Conservation (phyloP, 1,139 yeast genomes). For the Diutina rugosa region DNA sequence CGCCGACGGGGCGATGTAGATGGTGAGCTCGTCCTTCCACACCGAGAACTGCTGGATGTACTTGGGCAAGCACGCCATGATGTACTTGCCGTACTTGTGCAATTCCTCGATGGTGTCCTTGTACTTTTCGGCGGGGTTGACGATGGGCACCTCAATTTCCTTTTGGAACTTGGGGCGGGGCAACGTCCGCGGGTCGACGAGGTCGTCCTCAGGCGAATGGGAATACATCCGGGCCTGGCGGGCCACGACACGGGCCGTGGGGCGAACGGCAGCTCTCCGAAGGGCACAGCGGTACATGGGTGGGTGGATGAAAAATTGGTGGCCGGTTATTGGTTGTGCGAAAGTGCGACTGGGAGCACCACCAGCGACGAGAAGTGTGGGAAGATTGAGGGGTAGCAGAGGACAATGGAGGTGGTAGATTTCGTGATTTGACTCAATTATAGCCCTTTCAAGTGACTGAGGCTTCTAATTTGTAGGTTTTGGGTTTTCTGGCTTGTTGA, state of each 20-base stretch:
- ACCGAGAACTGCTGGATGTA: slow-evolving; percentile 75
- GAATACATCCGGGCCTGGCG: neutral
- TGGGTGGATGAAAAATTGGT: slow-evolving; percentile 1
- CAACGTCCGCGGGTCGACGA: slow-evolving; percentile 18
- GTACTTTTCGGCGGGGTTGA: slow-evolving; percentile 71
- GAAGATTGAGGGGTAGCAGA: neutral
- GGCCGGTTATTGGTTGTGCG: slow-evolving; percentile 1
- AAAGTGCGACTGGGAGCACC: neutral
- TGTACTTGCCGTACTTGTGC: slow-evolving; percentile 72
- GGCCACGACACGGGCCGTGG: neutral
- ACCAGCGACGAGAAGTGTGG: neutral
- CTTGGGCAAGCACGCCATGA: slow-evolving; percentile 72
- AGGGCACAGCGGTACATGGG: slow-evolving; percentile 1
- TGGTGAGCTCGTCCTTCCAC: slow-evolving; percentile 80
- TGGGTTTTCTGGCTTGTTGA: too few relatives aligned
- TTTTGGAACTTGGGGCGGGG: slow-evolving; percentile 26
- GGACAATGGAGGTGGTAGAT: neutral
- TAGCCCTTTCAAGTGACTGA: too few relatives aligned
- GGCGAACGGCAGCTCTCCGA: slow-evolving; percentile 1
- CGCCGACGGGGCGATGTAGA: slow-evolving; percentile 69
- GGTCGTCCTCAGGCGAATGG: neutral
- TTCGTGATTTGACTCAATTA: too few relatives aligned
- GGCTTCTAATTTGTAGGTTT: too few relatives aligned
- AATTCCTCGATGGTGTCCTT: slow-evolving; percentile 57
- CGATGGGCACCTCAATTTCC: slow-evolving; percentile 39